Percentiles rank a stretch among this genome's conserved stretches.
phyloP scores from a whole-genome alignment of 2,329 filamentous ascomycete species.

The Pseudogymnoascus sp. region DNA sequence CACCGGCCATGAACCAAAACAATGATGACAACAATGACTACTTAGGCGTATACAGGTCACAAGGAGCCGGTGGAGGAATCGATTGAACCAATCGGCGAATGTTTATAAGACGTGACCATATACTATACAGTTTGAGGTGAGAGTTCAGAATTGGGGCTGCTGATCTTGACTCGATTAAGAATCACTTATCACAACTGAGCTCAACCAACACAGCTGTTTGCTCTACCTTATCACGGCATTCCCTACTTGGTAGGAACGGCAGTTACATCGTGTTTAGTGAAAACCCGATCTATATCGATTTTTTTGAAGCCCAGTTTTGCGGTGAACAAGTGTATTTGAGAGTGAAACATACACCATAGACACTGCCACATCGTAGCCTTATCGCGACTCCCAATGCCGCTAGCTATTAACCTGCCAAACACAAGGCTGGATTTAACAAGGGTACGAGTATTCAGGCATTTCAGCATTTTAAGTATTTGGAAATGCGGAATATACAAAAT shows the following conservation, averaged over 20 bases:
- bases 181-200: background rate
- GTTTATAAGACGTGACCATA: background rate
- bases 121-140: background rate
- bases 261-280: background rate
- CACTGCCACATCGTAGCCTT: background rate
- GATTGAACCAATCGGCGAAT: background rate
- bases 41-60: background rate
- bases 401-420: background rate
- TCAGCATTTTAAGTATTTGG: too few relatives aligned
- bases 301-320: background rate
- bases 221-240: background rate
- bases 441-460: background rate
- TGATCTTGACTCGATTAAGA: background rate
- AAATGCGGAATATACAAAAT: background rate
- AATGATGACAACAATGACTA: background rate
- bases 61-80: background rate
- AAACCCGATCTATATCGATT: background rate
- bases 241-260: background rate
- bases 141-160: background rate
- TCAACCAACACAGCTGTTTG: background rate
- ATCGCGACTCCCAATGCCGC: background rate
- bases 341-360: background rate
- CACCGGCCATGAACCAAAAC: background rate
- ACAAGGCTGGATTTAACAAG: background rate
- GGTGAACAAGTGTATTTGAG: background rate